A percentile compares a stretch with the other conserved stretches of the same genome.
Conservation (phyloP, 2,329 filamentous ascomycete genomes). For the Arthrobotrys entomopaga region DNA sequence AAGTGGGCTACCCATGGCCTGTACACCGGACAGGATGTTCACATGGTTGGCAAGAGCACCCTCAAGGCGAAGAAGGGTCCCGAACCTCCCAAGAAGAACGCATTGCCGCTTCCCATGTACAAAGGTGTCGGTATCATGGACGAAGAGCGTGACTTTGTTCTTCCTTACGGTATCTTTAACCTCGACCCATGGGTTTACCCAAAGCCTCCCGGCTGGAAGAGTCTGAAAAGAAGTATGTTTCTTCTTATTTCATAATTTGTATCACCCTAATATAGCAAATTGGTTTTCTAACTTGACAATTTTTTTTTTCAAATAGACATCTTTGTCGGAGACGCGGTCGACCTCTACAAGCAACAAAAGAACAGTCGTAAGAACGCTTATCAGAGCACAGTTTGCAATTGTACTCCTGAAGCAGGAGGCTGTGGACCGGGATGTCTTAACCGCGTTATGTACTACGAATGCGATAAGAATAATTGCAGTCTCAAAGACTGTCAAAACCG, state of each 20-base stretch:
- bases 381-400: slow-evolving; percentile 70
- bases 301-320: slow-evolving; percentile 70
- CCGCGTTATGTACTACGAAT: slow-evolving; percentile 96
- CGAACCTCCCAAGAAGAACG: slow-evolving; percentile 60
- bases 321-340: slow-evolving; percentile 84
- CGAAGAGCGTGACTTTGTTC: slow-evolving; percentile 80
- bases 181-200: slow-evolving; percentile 85
- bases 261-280: not conserved
- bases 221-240: slow-evolving; percentile 84
- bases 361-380: slow-evolving; percentile 72
- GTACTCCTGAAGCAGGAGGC: slow-evolving; percentile 75
- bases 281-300: slow-evolving; percentile 38
- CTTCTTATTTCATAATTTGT: not conserved
- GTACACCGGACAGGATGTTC: slow-evolving; percentile 80
- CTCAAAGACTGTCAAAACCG: slow-evolving; percentile 83
- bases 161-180: slow-evolving; percentile 90
- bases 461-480: slow-evolving; percentile 87
- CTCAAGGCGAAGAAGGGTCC: slow-evolving; percentile 67
- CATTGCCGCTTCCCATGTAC: slow-evolving; percentile 81
- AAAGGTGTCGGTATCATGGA: slow-evolving; percentile 77
- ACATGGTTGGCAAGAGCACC: slow-evolving; percentile 50
- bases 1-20: slow-evolving; percentile 84
- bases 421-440: slow-evolving; percentile 94
- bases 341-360: slow-evolving; percentile 83
- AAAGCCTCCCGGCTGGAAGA: slow-evolving; percentile 91